These are phyloP conservation scores for Volvox reticuliferus DNA, from an alignment of 139 green algal species.

Conservation along the genomic window DNA sequence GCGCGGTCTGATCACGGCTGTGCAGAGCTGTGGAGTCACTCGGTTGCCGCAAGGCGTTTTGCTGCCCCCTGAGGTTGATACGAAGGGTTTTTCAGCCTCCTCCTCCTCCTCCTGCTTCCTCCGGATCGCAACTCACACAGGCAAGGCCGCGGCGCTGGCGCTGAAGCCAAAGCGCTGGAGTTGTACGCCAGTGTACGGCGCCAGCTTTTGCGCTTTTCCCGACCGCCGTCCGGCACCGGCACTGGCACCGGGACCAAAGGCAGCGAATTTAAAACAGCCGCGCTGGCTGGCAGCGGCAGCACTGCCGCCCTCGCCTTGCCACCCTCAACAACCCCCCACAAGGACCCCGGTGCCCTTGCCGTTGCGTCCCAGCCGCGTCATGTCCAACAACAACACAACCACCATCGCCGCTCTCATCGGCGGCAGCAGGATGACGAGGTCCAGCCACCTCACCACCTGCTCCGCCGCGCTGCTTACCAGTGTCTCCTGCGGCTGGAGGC, in stretches of 20 bases:
- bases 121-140: not conserved
- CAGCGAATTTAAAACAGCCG: not conserved
- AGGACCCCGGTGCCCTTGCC: not conserved
- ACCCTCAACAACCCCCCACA: not conserved
- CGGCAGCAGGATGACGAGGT: not conserved
- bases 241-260: too few relatives aligned
- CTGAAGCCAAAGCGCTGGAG: conserved; percentile 37
- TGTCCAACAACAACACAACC: not conserved
- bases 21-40: too few relatives aligned
- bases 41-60: too few relatives aligned
- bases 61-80: too few relatives aligned
- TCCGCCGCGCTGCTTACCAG: conserved; percentile 31
- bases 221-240: not conserved
- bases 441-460: conserved; percentile 16
- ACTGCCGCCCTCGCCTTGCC: not conserved
- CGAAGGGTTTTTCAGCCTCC: too few relatives aligned
- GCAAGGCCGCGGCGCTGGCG: conserved; percentile 28
- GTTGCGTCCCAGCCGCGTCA: not conserved
- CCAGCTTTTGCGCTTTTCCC: conserved; percentile 23
- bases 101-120: too few relatives aligned
- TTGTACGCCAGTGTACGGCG: conserved; percentile 28
- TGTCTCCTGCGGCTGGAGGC: conserved; percentile 41
- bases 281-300: not conserved
- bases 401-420: not conserved
- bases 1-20: too few relatives aligned